Percentiles rank a stretch among this genome's conserved stretches.
Evolutionary conservation across 2,329 filamentous ascomycete genomes (phyloP).

Genomic region (Metarhizium anisopliae): DNA sequence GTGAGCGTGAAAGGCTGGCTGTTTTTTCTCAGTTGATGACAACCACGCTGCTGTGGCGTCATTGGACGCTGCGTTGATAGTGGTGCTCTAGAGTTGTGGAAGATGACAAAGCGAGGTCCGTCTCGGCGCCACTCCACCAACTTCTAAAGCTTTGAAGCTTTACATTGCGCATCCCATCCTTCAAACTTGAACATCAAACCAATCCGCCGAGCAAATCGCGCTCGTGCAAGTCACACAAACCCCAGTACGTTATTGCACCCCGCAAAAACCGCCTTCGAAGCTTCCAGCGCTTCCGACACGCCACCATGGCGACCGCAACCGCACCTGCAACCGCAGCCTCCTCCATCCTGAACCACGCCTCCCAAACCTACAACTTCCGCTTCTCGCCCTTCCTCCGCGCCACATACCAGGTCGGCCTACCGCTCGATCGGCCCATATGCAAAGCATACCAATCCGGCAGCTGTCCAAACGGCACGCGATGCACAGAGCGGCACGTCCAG

Average conservation of each 20-base stretch:
- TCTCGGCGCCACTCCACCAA: background rate
- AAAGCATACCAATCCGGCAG: constrained; percentile 78
- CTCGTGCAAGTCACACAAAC: background rate
- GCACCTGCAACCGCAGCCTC: constrained; percentile 17
- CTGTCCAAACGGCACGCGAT: constrained; percentile 76
- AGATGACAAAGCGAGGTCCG: background rate
- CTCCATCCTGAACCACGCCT: constrained; percentile 48
- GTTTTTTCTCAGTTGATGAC: too few relatives aligned
- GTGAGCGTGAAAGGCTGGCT: too few relatives aligned
- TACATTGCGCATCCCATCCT: too few relatives aligned
- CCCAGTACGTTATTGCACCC: background rate
- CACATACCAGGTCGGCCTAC: constrained; percentile 77
- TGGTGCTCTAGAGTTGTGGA: background rate
- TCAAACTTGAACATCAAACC: background rate
- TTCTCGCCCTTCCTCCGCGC: constrained; percentile 79
- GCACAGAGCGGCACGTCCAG: constrained; percentile 70
- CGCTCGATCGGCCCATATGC: constrained; percentile 71
- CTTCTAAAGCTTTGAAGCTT: background rate
- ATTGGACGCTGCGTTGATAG: background rate
- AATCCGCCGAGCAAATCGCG: background rate
- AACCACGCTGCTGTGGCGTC: background rate
- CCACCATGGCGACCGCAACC: constrained; percentile 24
- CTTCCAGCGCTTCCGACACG: background rate
- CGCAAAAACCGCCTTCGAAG: background rate
- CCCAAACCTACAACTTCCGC: constrained; percentile 59